Percentiles rank a stretch among this genome's conserved stretches.
phyloP scores from a whole-genome alignment of 2,329 filamentous ascomycete genomes.

The Rhexocercosporidium sp. region DNA sequence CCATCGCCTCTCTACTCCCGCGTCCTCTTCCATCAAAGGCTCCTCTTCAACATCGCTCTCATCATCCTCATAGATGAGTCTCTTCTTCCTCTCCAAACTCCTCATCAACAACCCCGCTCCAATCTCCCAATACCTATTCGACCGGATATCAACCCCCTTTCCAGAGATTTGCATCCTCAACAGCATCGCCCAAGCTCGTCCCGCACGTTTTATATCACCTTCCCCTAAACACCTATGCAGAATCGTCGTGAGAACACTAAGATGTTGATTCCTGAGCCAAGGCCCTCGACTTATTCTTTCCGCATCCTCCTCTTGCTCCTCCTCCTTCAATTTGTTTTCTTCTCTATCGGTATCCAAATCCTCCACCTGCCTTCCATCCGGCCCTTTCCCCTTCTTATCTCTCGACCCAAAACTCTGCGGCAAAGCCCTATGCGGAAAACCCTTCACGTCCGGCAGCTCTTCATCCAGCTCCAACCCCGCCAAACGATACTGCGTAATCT shows the following conservation, averaged over 20 bases:
- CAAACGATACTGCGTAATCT: constrained; percentile 57
- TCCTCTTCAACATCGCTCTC: constrained; percentile 15
- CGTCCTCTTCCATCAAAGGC: background rate
- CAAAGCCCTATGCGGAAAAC: constrained; percentile 59
- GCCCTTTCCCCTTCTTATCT: constrained; percentile 21
- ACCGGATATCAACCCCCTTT: constrained; percentile 68
- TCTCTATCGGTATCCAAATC: constrained; percentile 29
- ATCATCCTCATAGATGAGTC: constrained; percentile 8
- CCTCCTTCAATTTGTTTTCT: constrained; percentile 18
- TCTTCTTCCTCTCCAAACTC: constrained; percentile 33
- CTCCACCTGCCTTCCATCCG: constrained; percentile 3
- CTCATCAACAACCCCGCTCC: constrained; percentile 85
- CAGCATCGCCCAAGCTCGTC: constrained; percentile 76
- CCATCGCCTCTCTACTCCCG: constrained; percentile 31
- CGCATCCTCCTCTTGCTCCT: constrained; percentile 18
- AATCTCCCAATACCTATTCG: constrained; percentile 77
- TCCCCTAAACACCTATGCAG: constrained; percentile 75
- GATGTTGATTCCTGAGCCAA: constrained; percentile 56
- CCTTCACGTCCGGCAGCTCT: constrained; percentile 46
- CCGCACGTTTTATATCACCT: constrained; percentile 73
- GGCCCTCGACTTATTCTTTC: constrained; percentile 22
- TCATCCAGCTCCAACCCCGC: constrained; percentile 58
- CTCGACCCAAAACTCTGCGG: constrained; percentile 23
- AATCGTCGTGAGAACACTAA: constrained; percentile 70
- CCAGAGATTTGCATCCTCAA: constrained; percentile 64